Evolutionary conservation across 1,284 basidiomycete genomes (phyloP), one percentile per base, ranked within the genome.

Genomic region (Ustilago xerochloae): DNA sequence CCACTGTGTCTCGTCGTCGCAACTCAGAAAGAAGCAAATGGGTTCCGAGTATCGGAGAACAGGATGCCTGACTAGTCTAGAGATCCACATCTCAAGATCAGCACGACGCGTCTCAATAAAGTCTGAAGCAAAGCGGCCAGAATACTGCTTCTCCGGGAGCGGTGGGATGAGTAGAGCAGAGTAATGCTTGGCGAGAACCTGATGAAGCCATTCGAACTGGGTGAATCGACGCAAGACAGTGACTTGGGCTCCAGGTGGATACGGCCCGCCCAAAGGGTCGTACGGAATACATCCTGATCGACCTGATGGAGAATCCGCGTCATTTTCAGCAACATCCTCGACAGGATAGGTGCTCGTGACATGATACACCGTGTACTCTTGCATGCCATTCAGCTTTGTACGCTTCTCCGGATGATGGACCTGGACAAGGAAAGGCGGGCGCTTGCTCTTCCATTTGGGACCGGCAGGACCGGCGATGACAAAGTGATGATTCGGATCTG

Each of bases 21-120:
- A 71, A 45, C 60, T 70, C 24, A 94, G 85, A 84, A 94, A 94
- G 74, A 91, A 91, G 0, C 90, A 91, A n/a, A 93, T 84, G 22
- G 91, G 89, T 74, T 93, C 92, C 0, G 91, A 89, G 73, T 91
- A 91, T 51, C 92, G 86, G 33, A 91, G 88, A 10, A 94, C 85
- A 0, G 92, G 91, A 84, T 94, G 93, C n/a, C 91, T 85, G 18
- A 90, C 89, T 33, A 93, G 85, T 48, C 89, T 87, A 30, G 86
- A 87, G 24, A 94, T 86, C 84, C 93, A 94, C 41, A 91, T 86
- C 78, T 93, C 91, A 39, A 94, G 86, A 80, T 93, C 92, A 1
- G 91, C 89, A 45, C 92, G 85, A 30, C 93, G 86, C 5, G 90
- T 91, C 80, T 94, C 92, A 6, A 94, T 90, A 73, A 94, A 94